Conservation (phyloP, 2,329 filamentous ascomycete species). For the Fonsecaea pedrosoi region DNA sequence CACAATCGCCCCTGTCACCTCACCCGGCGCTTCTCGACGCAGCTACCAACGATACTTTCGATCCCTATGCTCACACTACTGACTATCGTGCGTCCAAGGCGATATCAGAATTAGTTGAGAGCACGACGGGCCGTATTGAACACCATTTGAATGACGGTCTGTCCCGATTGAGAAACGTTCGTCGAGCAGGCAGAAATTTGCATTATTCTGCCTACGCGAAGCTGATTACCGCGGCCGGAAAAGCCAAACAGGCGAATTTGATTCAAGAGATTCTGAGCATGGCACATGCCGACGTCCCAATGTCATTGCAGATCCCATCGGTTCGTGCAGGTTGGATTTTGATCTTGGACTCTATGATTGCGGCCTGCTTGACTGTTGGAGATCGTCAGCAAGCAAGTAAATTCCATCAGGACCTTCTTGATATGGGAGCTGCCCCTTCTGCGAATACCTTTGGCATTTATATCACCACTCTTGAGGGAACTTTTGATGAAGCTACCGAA, state of each 20-base stretch:
- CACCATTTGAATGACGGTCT: constrained; percentile 81
- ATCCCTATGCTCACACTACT: constrained; percentile 87
- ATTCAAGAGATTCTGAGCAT: constrained; percentile 87
- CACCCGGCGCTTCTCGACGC: constrained; percentile 61
- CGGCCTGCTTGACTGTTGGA: constrained; percentile 82
- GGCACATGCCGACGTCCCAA: constrained; percentile 86
- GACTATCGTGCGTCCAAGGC: constrained; percentile 92
- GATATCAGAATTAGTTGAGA: constrained; percentile 89
- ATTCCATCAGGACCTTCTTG: constrained; percentile 88
- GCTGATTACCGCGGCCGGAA: constrained; percentile 87
- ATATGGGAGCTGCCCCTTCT: constrained; percentile 88
- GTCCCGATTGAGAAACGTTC: constrained; percentile 87
- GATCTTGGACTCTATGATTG: constrained; percentile 95
- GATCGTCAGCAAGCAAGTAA: constrained; percentile 81
- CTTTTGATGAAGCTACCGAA: constrained; percentile 95
- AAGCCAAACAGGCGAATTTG: constrained; percentile 79
- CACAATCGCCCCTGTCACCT: constrained; percentile 52
- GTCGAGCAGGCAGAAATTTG: constrained; percentile 86
- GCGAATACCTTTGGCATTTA: constrained; percentile 98
- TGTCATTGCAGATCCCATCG: constrained; percentile 80
- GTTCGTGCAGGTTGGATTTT: constrained; percentile 96
- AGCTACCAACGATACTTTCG: constrained; percentile 79
- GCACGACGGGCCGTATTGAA: constrained; percentile 73
- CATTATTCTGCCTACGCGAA: constrained; percentile 97
- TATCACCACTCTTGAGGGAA: constrained; percentile 99